Conservation (phyloP, 1,139 yeast species). For the Taiozyma sp. region DNA sequence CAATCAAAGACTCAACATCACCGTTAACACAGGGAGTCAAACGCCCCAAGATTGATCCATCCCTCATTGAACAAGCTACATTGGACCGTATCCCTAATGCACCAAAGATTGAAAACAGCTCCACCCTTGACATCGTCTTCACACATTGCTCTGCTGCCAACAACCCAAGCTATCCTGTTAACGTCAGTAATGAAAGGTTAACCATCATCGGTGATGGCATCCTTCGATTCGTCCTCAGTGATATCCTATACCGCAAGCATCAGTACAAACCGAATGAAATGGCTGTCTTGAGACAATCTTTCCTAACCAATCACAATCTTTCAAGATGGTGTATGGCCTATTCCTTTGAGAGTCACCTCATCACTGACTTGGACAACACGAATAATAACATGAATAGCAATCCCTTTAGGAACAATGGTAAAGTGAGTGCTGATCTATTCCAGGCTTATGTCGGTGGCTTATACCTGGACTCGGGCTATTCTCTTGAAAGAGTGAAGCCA, state of each 20-base stretch:
- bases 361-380: background rate
- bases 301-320: background rate
- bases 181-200: constrained; percentile 70
- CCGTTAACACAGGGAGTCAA: background rate
- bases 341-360: background rate
- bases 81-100: background rate
- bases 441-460: constrained; percentile 92
- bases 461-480: constrained; percentile 39
- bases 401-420: background rate
- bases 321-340: constrained; percentile 2
- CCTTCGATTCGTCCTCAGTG: constrained; percentile 35
- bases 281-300: background rate
- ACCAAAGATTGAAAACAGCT: background rate
- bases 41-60: background rate
- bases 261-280: background rate
- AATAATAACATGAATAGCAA: background rate
- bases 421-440: constrained; percentile 61
- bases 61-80: background rate
- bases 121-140: constrained; percentile 41
- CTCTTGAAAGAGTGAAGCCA: background rate
- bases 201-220: constrained; percentile 90
- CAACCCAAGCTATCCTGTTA: constrained; percentile 41
- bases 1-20: background rate
- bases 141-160: constrained; percentile 70
- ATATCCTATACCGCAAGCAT: background rate